Conservation (phyloP, 2,329 filamentous ascomycete genomes). For the Xylariaceae sp. region DNA sequence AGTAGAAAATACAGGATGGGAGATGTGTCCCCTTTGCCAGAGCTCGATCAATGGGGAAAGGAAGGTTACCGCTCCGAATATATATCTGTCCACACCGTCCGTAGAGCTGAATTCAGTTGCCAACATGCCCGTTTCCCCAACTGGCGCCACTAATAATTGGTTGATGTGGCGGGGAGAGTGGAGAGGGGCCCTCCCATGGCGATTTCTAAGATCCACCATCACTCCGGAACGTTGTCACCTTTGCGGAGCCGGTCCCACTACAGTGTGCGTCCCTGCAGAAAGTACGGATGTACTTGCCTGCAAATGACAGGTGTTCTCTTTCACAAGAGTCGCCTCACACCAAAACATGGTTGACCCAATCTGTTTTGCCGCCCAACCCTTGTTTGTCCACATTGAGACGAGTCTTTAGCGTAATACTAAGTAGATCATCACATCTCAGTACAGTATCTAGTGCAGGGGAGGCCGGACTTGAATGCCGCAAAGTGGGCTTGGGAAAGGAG, state of each 20-base stretch:
- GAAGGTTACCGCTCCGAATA: constrained; percentile 23
- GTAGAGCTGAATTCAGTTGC: constrained; percentile 15
- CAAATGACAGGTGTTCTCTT: constrained; percentile 31
- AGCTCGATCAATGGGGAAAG: constrained; percentile 23
- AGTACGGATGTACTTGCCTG: not conserved
- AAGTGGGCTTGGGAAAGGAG: too few species aligned
- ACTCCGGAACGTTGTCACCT: constrained; percentile 5
- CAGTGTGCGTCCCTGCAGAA: not conserved
- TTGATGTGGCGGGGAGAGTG: constrained; percentile 11
- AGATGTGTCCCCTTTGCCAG: constrained; percentile 21
- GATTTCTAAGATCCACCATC: constrained; percentile 14
- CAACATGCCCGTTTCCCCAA: constrained; percentile 8
- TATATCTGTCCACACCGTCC: constrained; percentile 22
- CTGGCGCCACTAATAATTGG: constrained; percentile 14
- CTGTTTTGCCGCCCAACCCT: too few species aligned
- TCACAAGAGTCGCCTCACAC: too few species aligned
- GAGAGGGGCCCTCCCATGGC: constrained; percentile 10
- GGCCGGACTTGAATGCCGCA: too few species aligned
- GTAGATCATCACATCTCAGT: too few species aligned
- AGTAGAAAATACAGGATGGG: constrained; percentile 9
- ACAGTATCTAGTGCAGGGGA: too few species aligned
- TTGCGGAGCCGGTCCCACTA: constrained; percentile 14
- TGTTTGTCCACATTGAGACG: too few species aligned
- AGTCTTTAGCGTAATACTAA: too few species aligned
- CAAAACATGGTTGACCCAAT: too few species aligned